Evolutionary conservation across 2,329 filamentous ascomycete genomes (phyloP), one percentile per base, ranked within the genome.

Genomic region (Pseudopithomyces chartarum): DNA sequence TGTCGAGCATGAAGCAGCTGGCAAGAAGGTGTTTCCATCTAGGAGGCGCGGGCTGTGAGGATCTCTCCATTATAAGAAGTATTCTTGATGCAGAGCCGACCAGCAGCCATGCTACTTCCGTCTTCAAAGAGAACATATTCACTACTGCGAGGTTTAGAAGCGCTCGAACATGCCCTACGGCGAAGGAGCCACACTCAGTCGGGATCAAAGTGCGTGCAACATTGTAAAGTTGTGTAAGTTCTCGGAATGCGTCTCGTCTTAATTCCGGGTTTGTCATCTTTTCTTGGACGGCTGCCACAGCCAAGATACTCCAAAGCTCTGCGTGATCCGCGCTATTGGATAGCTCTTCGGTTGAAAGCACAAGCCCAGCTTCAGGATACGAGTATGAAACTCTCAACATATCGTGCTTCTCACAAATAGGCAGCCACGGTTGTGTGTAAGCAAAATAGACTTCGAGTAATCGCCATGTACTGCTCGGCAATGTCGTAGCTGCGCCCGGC

Each of bases 391-490:
- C 76, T 23, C 82, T 82, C 29, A 88, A 77, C 4, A 90, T 77
- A 40, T 83, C 81, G 47, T 88, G 84, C 59, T 87, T 89, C 60
- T 91, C 87, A 11, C 89, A 79, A 23, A 93, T 86, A 0, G 90
- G 90, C 23, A 93, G 81, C 90, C 90, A 93, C 52, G 84, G 86
- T 69, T 92, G 88, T 0, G 87, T 90, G 64, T 90, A 91, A 1
- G 88, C 85, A 57, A 91, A 90, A 69, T 91, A 92, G 4, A 89
- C 81, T 62, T 92, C 88, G 38, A 92, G 76, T 3, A 92, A 80
- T 2, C 82, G 79, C 78, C 81, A 87, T 68, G 82, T 84, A 65
- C 85, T 82, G 15, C 73, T 67, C 15, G 82, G 86, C 0, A 89
- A 75, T 39, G 54, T 52, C 34, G 53, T 58, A 7, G 53, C 38